Evolutionary conservation across 2,329 filamentous ascomycete genomes (phyloP).

Genomic region (Ophiostoma ulmi): DNA sequence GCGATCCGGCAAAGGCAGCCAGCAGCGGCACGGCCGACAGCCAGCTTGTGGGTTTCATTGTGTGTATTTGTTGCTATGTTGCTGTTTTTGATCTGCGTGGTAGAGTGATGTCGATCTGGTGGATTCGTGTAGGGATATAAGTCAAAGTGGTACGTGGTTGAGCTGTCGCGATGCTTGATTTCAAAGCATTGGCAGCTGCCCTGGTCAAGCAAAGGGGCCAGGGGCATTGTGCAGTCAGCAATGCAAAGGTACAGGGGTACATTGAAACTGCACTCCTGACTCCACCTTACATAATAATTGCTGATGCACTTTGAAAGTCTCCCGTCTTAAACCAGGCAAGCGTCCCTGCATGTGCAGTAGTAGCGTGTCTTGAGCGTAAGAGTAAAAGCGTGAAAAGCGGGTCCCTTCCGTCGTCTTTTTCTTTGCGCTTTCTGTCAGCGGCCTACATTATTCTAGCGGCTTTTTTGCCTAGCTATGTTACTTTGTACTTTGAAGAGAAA

Average conservation of each 20-base stretch:
- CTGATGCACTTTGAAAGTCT: neutral
- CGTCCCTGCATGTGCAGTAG: neutral
- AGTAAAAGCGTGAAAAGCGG: neutral
- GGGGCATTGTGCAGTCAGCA: neutral
- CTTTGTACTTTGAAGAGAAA: neutral
- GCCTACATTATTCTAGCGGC: neutral
- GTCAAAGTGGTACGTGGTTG: neutral
- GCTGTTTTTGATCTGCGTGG: neutral
- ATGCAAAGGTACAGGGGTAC: neutral
- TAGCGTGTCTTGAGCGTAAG: neutral
- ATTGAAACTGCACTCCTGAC: neutral
- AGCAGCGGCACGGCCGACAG: slow-evolving; percentile 38
- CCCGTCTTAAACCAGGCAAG: neutral
- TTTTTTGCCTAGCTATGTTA: neutral
- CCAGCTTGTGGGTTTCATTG: slow-evolving; percentile 49
- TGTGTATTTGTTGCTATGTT: slow-evolving; percentile 15
- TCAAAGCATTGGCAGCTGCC: slow-evolving; percentile 6
- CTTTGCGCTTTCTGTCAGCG: neutral
- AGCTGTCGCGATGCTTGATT: slow-evolving; percentile 9
- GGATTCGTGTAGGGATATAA: neutral
- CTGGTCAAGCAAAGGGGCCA: slow-evolving; percentile 4
- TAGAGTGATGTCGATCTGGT: neutral
- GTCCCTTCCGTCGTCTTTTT: neutral
- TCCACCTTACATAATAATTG: slow-evolving; percentile 5
- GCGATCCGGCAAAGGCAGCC: slow-evolving; percentile 45